Evolutionary conservation across 257 asterid species (phyloP).

Genomic region (Ajuga chamaepitys): DNA sequence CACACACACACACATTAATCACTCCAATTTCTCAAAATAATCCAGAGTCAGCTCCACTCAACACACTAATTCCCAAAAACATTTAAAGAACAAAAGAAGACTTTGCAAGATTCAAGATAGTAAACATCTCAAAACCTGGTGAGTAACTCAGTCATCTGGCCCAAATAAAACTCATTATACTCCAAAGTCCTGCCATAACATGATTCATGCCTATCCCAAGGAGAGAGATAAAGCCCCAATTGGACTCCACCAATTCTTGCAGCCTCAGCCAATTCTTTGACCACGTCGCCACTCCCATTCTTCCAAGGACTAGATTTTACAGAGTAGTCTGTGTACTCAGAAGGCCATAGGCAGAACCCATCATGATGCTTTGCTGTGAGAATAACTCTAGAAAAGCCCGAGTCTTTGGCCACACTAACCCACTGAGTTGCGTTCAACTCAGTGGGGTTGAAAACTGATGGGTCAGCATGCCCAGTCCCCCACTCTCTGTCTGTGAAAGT

Average conservation of each 20-base stretch:
- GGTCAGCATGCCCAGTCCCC: slow-evolving; percentile 87
- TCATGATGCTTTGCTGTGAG: slow-evolving; percentile 92
- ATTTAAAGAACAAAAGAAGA: background rate
- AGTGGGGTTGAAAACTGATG: slow-evolving; percentile 64
- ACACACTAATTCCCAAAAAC: background rate
- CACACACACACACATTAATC: no score
- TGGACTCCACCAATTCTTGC: slow-evolving; percentile 53
- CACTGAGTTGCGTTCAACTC: slow-evolving; percentile 76
- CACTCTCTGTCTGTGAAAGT: slow-evolving; percentile 80
- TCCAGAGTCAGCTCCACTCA: background rate
- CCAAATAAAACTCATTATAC: slow-evolving; percentile 83
- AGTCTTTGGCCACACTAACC: slow-evolving; percentile 64
- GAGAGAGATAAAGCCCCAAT: slow-evolving; percentile 90
- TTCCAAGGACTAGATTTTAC: slow-evolving; percentile 80
- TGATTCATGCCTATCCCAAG: slow-evolving; percentile 94
- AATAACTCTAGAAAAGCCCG: slow-evolving; percentile 61
- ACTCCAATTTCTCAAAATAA: slow-evolving; percentile 6
- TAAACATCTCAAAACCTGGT: slow-evolving; percentile 40
- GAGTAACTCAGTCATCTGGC: slow-evolving; percentile 91
- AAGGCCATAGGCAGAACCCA: slow-evolving; percentile 96
- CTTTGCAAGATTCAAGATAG: background rate
- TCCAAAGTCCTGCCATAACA: slow-evolving; percentile 68
- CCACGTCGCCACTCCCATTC: slow-evolving; percentile 81
- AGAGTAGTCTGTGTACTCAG: slow-evolving; percentile 76
- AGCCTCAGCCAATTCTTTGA: slow-evolving; percentile 63